phyloP scores from a whole-genome alignment of 1,284 basidiomycete genomes.

The Malassezia slooffiae region DNA sequence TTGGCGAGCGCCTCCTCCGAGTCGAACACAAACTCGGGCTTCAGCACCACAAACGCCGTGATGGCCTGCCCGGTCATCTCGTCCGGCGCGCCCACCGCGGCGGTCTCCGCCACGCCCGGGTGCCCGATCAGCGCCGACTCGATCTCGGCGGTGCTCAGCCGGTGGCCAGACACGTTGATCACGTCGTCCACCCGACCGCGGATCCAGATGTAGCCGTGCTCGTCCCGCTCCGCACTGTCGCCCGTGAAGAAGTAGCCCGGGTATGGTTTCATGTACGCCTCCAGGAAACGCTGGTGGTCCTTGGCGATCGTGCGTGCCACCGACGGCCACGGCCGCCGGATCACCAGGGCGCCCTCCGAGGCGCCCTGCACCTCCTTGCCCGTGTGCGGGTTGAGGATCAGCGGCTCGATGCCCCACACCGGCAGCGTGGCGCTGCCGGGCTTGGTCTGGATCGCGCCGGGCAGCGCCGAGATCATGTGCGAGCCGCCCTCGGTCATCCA shows the following conservation, averaged over 20 bases:
- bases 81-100: conserved; percentile 49
- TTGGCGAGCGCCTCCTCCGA: conserved; percentile 66
- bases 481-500: conserved; percentile 91
- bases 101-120: conserved; percentile 88
- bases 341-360: conserved; percentile 80
- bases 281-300: conserved; percentile 82
- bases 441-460: conserved; percentile 88
- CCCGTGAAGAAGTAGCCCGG: conserved; percentile 79
- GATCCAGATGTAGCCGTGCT: conserved; percentile 81
- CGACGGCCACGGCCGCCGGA: conserved; percentile 84
- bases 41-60: conserved; percentile 51
- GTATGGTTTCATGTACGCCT: conserved; percentile 76
- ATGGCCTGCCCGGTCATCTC: conserved; percentile 45
- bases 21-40: conserved; percentile 62
- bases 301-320: conserved; percentile 87
- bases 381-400: conserved; percentile 70
- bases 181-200: conserved; percentile 88
- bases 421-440: conserved; percentile 92
- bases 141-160: conserved; percentile 92
- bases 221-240: conserved; percentile 85
- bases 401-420: conserved; percentile 89
- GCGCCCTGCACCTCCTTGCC: conserved; percentile 69
- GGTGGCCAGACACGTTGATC: conserved; percentile 68
- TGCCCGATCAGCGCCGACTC: conserved; percentile 90
- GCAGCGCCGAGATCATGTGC: conserved; percentile 87